phyloP scores from a whole-genome alignment of 106 monocot species.

The Platanthera zijinensis region DNA sequence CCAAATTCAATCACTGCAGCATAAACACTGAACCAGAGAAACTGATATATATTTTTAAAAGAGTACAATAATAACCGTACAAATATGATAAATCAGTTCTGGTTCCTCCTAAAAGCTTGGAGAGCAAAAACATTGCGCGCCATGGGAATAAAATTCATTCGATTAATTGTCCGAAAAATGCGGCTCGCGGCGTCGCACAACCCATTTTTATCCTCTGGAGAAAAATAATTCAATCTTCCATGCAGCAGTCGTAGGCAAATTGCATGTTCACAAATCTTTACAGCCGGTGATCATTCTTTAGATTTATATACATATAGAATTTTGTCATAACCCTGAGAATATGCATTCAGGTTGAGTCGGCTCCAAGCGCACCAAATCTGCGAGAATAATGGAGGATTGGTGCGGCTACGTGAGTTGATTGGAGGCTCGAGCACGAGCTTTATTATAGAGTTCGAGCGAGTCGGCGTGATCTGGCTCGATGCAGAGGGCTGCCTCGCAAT shows the following conservation, averaged over 20 bases:
- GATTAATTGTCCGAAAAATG: no score
- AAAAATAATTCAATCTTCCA: not conserved
- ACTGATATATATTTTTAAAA: no score
- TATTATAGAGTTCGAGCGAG: conserved; percentile 64
- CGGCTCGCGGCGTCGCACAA: no score
- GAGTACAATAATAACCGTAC: no score
- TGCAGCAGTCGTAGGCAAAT: not conserved
- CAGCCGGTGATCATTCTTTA: not conserved
- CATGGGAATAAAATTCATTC: no score
- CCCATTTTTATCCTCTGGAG: not conserved
- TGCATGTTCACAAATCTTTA: not conserved
- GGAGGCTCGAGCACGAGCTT: conserved; percentile 17
- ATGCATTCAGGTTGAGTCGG: not conserved
- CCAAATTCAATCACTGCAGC: no score
- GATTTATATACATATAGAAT: not conserved
- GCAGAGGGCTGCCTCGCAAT: conserved; percentile 91
- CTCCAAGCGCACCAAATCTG: not conserved
- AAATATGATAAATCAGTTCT: no score
- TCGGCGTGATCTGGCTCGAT: conserved; percentile 80
- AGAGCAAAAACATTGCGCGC: no score
- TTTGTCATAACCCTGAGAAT: not conserved
- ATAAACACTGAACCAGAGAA: no score
- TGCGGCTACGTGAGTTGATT: conserved; percentile 3
- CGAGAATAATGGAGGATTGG: no score
- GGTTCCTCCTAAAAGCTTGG: no score